These are phyloP conservation scores for Kalmanozyma brasiliensis DNA, from an alignment of 1,284 basidiomycete genomes.

Conservation along the genomic window DNA sequence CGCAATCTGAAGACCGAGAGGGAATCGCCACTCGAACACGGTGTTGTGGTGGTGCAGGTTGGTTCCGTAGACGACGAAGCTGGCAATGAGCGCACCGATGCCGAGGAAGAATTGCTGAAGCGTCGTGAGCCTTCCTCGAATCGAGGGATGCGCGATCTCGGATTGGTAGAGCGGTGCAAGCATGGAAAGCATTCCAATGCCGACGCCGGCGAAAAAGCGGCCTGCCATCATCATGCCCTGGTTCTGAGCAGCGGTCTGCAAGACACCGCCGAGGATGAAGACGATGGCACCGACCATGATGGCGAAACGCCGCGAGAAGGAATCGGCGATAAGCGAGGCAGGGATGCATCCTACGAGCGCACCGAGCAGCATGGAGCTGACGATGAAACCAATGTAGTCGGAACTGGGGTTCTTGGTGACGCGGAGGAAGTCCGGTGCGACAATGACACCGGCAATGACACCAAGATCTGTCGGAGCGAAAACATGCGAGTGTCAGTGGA, in stretches of 20 bases:
- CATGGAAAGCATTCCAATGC: slow-evolving; percentile 73
- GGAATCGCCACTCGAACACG: slow-evolving; percentile 72
- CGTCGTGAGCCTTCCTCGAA: slow-evolving; percentile 74
- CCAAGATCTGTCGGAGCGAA: slow-evolving; percentile 64
- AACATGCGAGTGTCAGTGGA: no score
- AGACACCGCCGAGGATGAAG: slow-evolving; percentile 72
- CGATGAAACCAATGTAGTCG: slow-evolving; percentile 70
- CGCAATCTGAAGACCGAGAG: slow-evolving; percentile 70
- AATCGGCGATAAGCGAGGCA: slow-evolving; percentile 66
- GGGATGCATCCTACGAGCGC: slow-evolving; percentile 68
- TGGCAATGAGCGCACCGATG: slow-evolving; percentile 70
- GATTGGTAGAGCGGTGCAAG: slow-evolving; percentile 74
- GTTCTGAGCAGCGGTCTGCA: slow-evolving; percentile 72
- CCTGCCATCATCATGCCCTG: slow-evolving; percentile 76
- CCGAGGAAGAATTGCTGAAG: slow-evolving; percentile 74
- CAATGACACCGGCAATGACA: slow-evolving; percentile 70
- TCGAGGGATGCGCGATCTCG: slow-evolving; percentile 76
- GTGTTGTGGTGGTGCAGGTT: slow-evolving; percentile 57
- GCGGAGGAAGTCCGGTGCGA: slow-evolving; percentile 69
- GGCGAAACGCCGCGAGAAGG: slow-evolving; percentile 65
- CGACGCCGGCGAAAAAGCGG: slow-evolving; percentile 73
- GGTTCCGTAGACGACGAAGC: slow-evolving; percentile 70
- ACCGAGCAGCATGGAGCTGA: slow-evolving; percentile 64
- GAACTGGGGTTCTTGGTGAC: slow-evolving; percentile 63
- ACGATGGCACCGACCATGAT: slow-evolving; percentile 69